A percentile compares a stretch with the other conserved stretches of the same genome.
phyloP scores from a whole-genome alignment of 345 rosid genomes.

The Arabis hirsuta region DNA sequence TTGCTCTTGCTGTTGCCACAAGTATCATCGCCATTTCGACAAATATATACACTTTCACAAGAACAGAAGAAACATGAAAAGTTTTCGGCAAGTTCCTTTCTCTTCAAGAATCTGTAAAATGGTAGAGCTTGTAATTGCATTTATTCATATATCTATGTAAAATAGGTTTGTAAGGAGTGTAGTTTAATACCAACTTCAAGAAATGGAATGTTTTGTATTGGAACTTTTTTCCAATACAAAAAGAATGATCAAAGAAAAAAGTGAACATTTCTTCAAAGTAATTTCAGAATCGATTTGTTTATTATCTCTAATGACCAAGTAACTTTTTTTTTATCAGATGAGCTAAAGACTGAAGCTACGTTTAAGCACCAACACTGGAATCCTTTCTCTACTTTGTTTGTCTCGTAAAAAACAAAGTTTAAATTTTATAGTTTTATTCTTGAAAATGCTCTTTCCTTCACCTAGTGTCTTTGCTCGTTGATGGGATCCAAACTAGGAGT shows the following conservation, averaged over 20 bases:
- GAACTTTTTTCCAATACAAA: too few relatives aligned
- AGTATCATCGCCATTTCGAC: slow-evolving; percentile 51
- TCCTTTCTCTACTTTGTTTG: neutral
- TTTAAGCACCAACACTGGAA: neutral
- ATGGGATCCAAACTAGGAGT: neutral
- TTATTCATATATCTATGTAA: slow-evolving; percentile 29
- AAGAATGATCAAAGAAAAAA: neutral
- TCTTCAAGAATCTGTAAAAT: slow-evolving; percentile 29
- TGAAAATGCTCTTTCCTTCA: neutral
- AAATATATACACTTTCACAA: slow-evolving; percentile 41
- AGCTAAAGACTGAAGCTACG: neutral
- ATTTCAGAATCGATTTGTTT: too few relatives aligned
- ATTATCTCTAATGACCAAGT: neutral
- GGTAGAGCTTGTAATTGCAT: slow-evolving; percentile 13
- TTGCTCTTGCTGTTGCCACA: slow-evolving; percentile 48
- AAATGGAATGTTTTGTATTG: neutral
- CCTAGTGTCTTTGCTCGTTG: neutral
- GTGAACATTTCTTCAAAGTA: too few relatives aligned
- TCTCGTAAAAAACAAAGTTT: neutral
- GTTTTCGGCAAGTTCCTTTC: neutral
- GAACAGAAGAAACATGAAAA: slow-evolving; percentile 26
- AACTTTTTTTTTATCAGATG: neutral
- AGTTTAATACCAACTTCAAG: neutral
- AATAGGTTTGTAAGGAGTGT: slow-evolving; percentile 30
- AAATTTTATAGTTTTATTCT: neutral